These are phyloP conservation scores for Phialophora chinensis DNA, from an alignment of 2,329 filamentous ascomycete genomes.

Conservation along the genomic window DNA sequence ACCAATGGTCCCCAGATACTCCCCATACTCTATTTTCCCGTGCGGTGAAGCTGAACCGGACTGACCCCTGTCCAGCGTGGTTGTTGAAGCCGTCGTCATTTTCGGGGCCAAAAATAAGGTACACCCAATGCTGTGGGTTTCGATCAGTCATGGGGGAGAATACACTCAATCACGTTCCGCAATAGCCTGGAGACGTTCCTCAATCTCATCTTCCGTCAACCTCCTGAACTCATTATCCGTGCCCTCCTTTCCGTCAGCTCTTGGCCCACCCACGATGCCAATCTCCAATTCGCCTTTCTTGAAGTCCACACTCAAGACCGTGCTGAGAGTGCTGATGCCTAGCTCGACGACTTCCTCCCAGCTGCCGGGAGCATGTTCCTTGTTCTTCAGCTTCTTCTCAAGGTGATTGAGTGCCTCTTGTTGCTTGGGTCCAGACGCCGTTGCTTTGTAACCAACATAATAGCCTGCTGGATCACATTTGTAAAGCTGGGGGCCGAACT, in stretches of 20 bases:
- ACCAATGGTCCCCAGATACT: slow-evolving; percentile 27
- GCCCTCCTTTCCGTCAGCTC: slow-evolving; percentile 80
- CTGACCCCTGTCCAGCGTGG: slow-evolving; percentile 39
- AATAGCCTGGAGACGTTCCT: slow-evolving; percentile 96
- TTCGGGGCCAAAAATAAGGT: neutral
- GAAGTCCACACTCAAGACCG: slow-evolving; percentile 97
- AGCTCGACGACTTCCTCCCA: slow-evolving; percentile 99
- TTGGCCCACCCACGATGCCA: slow-evolving; percentile 91
- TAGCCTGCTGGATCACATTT: slow-evolving; percentile 98
- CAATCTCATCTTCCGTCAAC: slow-evolving; percentile 96
- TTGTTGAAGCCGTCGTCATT: slow-evolving; percentile 24
- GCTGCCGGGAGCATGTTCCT: slow-evolving; percentile 85
- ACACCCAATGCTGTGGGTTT: slow-evolving; percentile 3
- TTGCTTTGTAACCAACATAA: slow-evolving; percentile 98
- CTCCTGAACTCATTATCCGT: slow-evolving; percentile 80
- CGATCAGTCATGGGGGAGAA: slow-evolving; percentile 4
- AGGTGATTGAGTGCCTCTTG: slow-evolving; percentile 98
- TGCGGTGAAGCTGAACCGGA: slow-evolving; percentile 23
- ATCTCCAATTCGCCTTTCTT: slow-evolving; percentile 99
- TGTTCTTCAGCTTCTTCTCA: slow-evolving; percentile 99
- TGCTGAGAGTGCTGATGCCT: slow-evolving; percentile 93
- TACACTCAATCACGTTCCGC: slow-evolving; percentile 89
- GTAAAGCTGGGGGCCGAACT: slow-evolving; percentile 92
- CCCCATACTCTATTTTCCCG: slow-evolving; percentile 13
- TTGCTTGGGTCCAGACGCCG: slow-evolving; percentile 94